Base-by-base conservation (phyloP, 352 stramenopile species). In the Phytophthora nicotianae region DNA sequence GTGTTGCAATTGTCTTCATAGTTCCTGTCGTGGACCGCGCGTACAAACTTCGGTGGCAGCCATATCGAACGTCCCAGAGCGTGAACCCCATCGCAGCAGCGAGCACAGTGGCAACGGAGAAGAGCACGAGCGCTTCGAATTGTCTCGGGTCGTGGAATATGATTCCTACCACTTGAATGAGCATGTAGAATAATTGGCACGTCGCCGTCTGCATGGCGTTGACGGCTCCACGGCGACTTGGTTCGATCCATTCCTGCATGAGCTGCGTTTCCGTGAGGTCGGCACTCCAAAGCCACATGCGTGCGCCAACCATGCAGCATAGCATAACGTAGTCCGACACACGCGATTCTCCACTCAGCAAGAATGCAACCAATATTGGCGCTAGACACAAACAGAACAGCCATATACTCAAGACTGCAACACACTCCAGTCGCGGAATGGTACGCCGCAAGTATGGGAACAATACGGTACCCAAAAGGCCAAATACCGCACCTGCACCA, bases 241-340 rank as follows among this genome's bases (percentile, higher is more conserved):
- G 69, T 27, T 79, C 72, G 52, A 89, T 78, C 75, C 77, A 88
- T 60, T 90, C 81, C 52, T 90, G 81, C 77, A 89, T 89, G 32
- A 88, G 77, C 63, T 90, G 81, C n/a, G 76, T 87, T 54, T 89
- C 78, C 1, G 76, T 75, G 1, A 90, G 66, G 47, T 89, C 77
- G 8, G 55, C 60, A 53, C 59, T 77, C 79, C 81, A 87, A 9
- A 89, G 63, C 75, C 73, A 88, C 46, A 79, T 57, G 23, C 77
- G 70, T 14, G 77, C 81, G 20, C 75, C 62, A 23, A 83, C 55
- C 55, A 84, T 74, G 46, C 65, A 83, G 14, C 48, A 68, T 11
- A 90, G 58, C 70, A 90, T 80, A 13, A 72, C 65, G 62, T 87
- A 88, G 59, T 88, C 76, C 5, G 78, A 85, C 23, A 56, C 49